These are phyloP conservation scores for Fusarium graminum DNA, from an alignment of 2,329 filamentous ascomycete genomes.

Conservation along the genomic window DNA sequence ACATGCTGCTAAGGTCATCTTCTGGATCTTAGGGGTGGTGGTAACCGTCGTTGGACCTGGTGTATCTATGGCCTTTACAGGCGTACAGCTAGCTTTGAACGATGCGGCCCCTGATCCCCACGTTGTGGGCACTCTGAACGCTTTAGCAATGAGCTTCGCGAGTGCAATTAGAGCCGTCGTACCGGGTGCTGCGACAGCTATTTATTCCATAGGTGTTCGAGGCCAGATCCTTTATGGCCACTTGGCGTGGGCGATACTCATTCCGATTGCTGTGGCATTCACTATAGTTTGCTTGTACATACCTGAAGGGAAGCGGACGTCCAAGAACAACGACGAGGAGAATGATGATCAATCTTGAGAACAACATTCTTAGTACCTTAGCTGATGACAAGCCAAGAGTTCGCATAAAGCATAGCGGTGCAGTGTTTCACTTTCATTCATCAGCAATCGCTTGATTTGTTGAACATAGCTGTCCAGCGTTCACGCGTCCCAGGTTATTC, in stretches of 20 bases:
- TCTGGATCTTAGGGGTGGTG: constrained; percentile 65
- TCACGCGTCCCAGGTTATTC: too few relatives aligned
- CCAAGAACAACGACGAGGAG: constrained; percentile 28
- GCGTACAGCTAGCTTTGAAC: constrained; percentile 79
- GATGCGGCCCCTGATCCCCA: constrained; percentile 75
- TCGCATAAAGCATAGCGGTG: neutral
- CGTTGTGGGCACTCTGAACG: constrained; percentile 79
- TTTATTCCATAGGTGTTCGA: constrained; percentile 76
- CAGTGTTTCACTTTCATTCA: neutral
- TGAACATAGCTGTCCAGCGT: neutral
- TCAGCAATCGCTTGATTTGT: neutral
- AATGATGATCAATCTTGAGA: constrained; percentile 8
- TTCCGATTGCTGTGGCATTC: constrained; percentile 50
- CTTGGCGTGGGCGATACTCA: constrained; percentile 54
- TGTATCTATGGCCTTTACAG: constrained; percentile 78
- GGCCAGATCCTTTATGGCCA: constrained; percentile 74
- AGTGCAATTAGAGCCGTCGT: constrained; percentile 74
- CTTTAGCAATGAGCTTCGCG: constrained; percentile 67
- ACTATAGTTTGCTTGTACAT: constrained; percentile 46
- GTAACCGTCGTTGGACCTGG: constrained; percentile 69
- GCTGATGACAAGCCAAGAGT: neutral
- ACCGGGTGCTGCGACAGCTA: constrained; percentile 73
- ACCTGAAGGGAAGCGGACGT: constrained; percentile 45
- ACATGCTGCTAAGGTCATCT: constrained; percentile 55
- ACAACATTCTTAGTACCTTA: neutral